Base-by-base conservation (phyloP, 345 rosid genomes). In the Moricandia arvensis region DNA sequence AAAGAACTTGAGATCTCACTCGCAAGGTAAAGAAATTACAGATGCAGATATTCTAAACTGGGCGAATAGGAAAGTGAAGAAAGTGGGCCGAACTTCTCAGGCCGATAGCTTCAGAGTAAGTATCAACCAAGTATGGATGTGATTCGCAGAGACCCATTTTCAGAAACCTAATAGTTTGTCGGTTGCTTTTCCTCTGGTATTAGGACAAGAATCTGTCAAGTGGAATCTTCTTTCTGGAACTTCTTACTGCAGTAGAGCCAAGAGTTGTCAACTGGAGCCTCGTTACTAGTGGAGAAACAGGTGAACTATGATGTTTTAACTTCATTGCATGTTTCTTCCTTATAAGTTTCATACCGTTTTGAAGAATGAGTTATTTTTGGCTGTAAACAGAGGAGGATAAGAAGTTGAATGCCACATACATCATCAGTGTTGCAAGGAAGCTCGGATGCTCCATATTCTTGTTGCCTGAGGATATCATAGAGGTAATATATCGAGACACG, bases 341-440 rank as follows among this genome's bases (percentile, higher is more conserved):
- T 49, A 16, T 49, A 49, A 47, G 2, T 49, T 49, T 49, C 24
- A 8, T 49, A 49, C 57, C 4, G 24, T 16, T 16, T 7, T 49
- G 21, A 49, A 49, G 57, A 49, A 18, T 15, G 57, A 2, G 57
- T 49, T 49, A 21, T 49, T 9, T 16, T 15, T 49, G 21, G 10
- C 21, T 49, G 34, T 61, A 58, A 45, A 85, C 91, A 94, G 96
- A 91, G 26, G 93, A 94, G 72, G 95, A 90, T 33, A 90, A 85
- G 90, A 87, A 84, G 81, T 62, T 84, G 76, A 94, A 94, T 79
- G 96, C 97, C 65, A 90, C 91, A 31, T 94, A 91, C 62, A 94
- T 91, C 27, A 91, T 94, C 68, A 94, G 96, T 84, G 96, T 91
- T 76, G 97, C 97, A 9, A 71, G 97, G 68, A 94, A 94, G 86